phyloP scores from a whole-genome alignment of 1,139 yeast genomes.

The Taphrina confusa region DNA sequence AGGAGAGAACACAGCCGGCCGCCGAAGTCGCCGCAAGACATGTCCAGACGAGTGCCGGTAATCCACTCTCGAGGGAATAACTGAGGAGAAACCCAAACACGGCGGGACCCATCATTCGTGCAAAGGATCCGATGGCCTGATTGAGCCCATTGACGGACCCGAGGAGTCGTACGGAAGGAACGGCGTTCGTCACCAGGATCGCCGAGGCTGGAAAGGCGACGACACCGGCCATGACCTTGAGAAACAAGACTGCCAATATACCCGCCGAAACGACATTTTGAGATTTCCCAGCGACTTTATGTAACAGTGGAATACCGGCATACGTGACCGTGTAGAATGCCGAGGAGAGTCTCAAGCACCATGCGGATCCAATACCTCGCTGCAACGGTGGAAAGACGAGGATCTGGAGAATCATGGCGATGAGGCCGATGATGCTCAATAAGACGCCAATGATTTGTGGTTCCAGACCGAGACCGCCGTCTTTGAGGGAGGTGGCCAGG shows the following conservation, averaged over 20 bases:
- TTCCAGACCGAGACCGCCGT: conserved; percentile 33
- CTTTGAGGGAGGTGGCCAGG: conserved; percentile 26
- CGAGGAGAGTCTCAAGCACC: conserved; percentile 29
- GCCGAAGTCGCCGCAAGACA: conserved; percentile 8
- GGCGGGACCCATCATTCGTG: conserved; percentile 60
- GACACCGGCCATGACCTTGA: conserved; percentile 39
- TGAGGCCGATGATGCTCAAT: conserved; percentile 25
- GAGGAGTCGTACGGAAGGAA: conserved; percentile 43
- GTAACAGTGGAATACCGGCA: conserved; percentile 53
- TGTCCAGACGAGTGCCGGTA: conserved; percentile 20
- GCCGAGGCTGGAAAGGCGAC: conserved; percentile 44
- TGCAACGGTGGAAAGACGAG: conserved; percentile 28
- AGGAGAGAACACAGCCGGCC: conserved; percentile 16
- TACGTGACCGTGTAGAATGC: conserved; percentile 47
- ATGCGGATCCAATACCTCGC: conserved; percentile 22
- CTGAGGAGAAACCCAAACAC: conserved; percentile 28
- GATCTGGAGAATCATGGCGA: conserved; percentile 30
- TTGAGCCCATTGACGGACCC: conserved; percentile 47
- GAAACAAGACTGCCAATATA: conserved; percentile 39
- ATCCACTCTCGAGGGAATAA: conserved; percentile 14
- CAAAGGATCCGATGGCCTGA: conserved; percentile 53
- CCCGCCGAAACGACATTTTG: conserved; percentile 16
- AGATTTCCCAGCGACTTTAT: conserved; percentile 15
- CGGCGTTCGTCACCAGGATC: conserved; percentile 45
- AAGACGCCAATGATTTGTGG: conserved; percentile 28